Evolutionary conservation across 768 basidiomycete genomes (phyloP).

Genomic region (Plicaturopsis crispa): DNA sequence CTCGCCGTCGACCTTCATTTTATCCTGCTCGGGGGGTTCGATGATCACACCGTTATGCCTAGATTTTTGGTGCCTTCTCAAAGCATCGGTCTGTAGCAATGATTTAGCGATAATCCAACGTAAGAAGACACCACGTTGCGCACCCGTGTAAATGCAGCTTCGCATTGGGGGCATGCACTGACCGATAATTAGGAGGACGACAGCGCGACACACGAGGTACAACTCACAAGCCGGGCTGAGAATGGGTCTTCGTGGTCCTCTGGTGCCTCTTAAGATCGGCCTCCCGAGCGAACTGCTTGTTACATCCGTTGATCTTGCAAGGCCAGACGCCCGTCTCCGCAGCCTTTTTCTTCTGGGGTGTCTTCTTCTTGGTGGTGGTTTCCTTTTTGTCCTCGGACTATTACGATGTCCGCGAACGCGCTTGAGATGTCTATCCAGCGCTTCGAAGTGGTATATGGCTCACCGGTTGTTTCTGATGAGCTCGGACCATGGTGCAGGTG

Average conservation of each 20-base stretch:
- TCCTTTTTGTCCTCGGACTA: conserved; percentile 28
- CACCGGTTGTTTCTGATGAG: neutral
- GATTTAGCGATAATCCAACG: conserved; percentile 10
- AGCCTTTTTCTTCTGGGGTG: conserved; percentile 36
- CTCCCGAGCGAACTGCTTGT: conserved; percentile 76
- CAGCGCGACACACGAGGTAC: conserved; percentile 7
- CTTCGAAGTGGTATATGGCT: neutral
- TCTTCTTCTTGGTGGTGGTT: conserved; percentile 27
- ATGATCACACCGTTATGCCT: conserved; percentile 70
- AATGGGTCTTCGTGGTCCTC: conserved; percentile 71
- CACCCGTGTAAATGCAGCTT: conserved; percentile 74
- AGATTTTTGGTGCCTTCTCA: conserved; percentile 75
- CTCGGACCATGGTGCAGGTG: neutral
- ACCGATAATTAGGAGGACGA: conserved; percentile 7
- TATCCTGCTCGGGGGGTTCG: conserved; percentile 31
- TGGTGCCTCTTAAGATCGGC: conserved; percentile 80
- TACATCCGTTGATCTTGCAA: conserved; percentile 75
- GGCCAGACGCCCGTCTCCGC: conserved; percentile 58
- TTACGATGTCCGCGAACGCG: neutral
- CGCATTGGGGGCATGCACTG: conserved; percentile 74
- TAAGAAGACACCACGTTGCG: conserved; percentile 19
- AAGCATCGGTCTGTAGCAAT: conserved; percentile 61
- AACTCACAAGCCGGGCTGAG: conserved; percentile 60
- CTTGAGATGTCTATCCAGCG: neutral
- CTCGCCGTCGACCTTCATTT: conserved; percentile 13